phyloP scores from a whole-genome alignment of 2,329 filamentous ascomycete species.

The Penicillium sp. region DNA sequence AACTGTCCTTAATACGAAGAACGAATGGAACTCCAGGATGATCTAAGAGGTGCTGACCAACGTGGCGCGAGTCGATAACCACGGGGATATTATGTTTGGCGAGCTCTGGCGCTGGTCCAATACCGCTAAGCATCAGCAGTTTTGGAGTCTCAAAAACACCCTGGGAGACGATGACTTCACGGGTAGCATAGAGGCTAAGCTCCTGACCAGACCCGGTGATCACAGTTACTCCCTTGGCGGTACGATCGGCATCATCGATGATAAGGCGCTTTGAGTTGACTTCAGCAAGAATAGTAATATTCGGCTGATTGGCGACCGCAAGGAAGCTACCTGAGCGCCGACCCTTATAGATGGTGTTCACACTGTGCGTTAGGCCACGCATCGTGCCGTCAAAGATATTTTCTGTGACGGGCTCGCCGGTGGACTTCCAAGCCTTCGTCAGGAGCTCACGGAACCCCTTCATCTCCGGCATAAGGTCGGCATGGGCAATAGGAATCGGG shows the following conservation, averaged over 20 bases:
- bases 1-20: constrained; percentile 47
- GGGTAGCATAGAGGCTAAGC: constrained; percentile 51
- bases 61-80: constrained; percentile 36
- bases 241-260: constrained; percentile 49
- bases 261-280: constrained; percentile 57
- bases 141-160: constrained; percentile 58
- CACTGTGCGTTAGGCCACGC: constrained; percentile 56
- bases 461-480: constrained; percentile 59
- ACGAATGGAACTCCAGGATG: constrained; percentile 48
- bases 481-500: constrained; percentile 57
- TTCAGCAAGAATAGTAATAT: constrained; percentile 55
- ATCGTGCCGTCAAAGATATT: constrained; percentile 61
- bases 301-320: constrained; percentile 56
- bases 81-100: constrained; percentile 34
- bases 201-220: constrained; percentile 46
- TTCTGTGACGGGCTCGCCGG: constrained; percentile 54
- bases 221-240: constrained; percentile 53
- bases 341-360: constrained; percentile 62
- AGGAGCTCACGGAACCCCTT: constrained; percentile 50
- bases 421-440: constrained; percentile 56
- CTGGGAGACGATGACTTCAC: constrained; percentile 52
- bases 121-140: constrained; percentile 53
- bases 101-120: constrained; percentile 48
- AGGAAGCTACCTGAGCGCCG: constrained; percentile 55
- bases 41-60: constrained; percentile 39